Base-by-base conservation (phyloP, 176 grass and related monocot species). In the Chrysopogon serrulatus region DNA sequence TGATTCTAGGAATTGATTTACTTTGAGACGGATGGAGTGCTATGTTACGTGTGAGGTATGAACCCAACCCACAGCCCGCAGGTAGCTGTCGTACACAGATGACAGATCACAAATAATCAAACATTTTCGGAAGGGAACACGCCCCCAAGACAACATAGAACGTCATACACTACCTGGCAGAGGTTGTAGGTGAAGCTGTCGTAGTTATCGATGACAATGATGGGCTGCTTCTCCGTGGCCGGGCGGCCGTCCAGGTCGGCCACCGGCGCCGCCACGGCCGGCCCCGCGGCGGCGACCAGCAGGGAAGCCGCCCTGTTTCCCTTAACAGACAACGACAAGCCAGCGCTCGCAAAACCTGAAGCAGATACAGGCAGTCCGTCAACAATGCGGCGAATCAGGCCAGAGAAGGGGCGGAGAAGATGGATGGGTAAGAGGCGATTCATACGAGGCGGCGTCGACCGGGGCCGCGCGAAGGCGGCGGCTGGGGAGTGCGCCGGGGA, bases 171-270 rank as follows among this genome's bases (percentile, higher is more conserved):
- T 94, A 98, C 96, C 96, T 98, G 96, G 78, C 96, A 99, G 14
- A 99, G 63, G 80, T 99, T 99, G 78, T 99, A 99, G 68, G 96
- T 99, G 49, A 96, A 96, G 66, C 96, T 96, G 81, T 99, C 96
- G 66, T 99, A 99, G 74, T 99, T 99, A 32, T 99, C 96, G 49
- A 99, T 88, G 24, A 99, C 96, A 41, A 99, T 88, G 69, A 99
- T 96, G 13, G 93, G 91, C 69, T 83, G 92, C 57, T 91, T 85
- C 71, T 74, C 83, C 43, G 59, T 44, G 17, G 71, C 83, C 45
- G 42, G 27, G 41, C 48, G 39, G 13, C 66, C 71, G 56, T 91
- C 71, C 36, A 71, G 28, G 82, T 81, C 63, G 13, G 86, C 65
- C 82, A 36, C 81, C 9, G 86, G 64, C 54, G 53, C 66, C 56